Conservation (phyloP, 1,284 basidiomycete species). For the Stygiomarasmius scandens region DNA sequence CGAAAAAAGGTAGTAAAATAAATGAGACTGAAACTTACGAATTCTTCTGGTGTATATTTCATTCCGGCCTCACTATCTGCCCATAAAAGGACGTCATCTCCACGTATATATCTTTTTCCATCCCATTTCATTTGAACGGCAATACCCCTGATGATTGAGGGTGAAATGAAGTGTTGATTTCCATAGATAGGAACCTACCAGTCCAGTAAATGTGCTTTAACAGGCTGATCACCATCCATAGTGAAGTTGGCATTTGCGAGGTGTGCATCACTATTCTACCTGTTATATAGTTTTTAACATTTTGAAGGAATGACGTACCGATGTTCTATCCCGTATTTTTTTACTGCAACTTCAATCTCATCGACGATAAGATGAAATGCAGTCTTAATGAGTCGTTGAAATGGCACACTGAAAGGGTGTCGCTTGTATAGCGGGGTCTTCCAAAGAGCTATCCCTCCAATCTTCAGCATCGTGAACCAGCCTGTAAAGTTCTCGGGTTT, state of each 20-base stretch:
- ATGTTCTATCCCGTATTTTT: constrained; percentile 4
- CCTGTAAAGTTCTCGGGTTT: constrained; percentile 2
- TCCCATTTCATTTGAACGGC: constrained; percentile 5
- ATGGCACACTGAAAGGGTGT: constrained; percentile 7
- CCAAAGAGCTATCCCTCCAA: neutral
- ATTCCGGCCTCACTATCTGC: too few relatives aligned
- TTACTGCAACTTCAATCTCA: constrained; percentile 1
- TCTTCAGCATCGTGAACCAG: constrained; percentile 1
- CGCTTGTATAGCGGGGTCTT: neutral
- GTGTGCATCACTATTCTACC: neutral
- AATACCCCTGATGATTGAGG: neutral
- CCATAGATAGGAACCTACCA: neutral
- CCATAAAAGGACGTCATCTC: neutral
- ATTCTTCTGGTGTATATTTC: too few relatives aligned
- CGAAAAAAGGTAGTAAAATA: too few relatives aligned
- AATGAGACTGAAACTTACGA: too few relatives aligned
- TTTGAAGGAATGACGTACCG: neutral
- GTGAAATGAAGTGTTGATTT: neutral
- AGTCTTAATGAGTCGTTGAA: neutral
- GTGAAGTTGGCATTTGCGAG: neutral
- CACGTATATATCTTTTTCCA: neutral
- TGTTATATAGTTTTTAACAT: neutral
- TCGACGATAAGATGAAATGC: neutral
- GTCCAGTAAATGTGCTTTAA: neutral
- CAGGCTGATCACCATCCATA: neutral